Conservation (phyloP, 768 basidiomycete species). For the Tremella mesenterica region DNA sequence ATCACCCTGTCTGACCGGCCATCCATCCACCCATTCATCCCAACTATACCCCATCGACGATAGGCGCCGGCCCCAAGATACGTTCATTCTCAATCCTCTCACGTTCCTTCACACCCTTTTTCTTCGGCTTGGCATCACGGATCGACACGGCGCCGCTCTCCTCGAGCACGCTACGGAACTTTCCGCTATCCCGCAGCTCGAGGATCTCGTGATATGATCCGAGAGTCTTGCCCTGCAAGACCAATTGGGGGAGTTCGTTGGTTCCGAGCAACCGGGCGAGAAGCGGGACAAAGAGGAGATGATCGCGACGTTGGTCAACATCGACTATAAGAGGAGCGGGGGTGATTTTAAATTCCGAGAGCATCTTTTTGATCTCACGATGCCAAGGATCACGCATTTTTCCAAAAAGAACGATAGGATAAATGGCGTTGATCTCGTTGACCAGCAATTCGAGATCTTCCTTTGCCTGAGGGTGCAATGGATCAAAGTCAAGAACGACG, state of each 20-base stretch:
- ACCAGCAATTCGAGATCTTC: conserved; percentile 36
- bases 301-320: conserved; percentile 39
- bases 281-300: conserved; percentile 25
- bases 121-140: conserved; percentile 33
- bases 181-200: conserved; percentile 24
- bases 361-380: conserved; percentile 38
- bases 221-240: conserved; percentile 28
- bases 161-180: conserved; percentile 22
- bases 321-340: conserved; percentile 41
- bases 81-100: conserved; percentile 40
- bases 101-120: conserved; percentile 38
- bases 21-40: no score
- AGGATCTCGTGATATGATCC: conserved; percentile 36
- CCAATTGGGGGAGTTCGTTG: conserved; percentile 32
- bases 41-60: conserved; percentile 23
- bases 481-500: conserved; percentile 42
- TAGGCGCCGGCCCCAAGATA: conserved; percentile 35
- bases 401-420: conserved; percentile 41
- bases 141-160: conserved; percentile 21
- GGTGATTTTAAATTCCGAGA: conserved; percentile 35
- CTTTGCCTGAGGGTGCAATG: conserved; percentile 28
- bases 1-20: no score
- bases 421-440: conserved; percentile 34
- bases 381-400: conserved; percentile 44
- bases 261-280: conserved; percentile 31